A percentile compares a stretch with the other conserved stretches of the same genome.
Evolutionary conservation across 1,284 basidiomycete genomes (phyloP).

Genomic region (Boletus smithii): DNA sequence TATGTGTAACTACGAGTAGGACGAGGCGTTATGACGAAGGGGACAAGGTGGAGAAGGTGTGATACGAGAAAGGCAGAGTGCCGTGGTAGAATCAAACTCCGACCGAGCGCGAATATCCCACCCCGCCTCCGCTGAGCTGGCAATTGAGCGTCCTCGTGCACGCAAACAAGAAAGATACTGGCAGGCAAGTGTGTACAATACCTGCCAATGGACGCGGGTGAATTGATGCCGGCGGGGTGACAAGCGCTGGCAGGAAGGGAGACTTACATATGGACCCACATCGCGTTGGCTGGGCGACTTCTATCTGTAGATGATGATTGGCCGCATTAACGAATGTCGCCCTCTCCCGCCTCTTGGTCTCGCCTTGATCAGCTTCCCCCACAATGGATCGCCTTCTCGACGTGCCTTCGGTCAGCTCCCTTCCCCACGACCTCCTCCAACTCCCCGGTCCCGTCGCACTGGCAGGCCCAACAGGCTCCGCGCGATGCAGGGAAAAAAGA

Average conservation of each 20-base stretch:
- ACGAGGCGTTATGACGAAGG: constrained; percentile 30
- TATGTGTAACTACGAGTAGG: constrained; percentile 22
- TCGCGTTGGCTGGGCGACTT: constrained; percentile 10
- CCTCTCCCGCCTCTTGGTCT: neutral
- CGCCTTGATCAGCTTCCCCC: neutral
- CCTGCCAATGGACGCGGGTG: neutral
- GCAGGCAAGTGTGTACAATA: neutral
- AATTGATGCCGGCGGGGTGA: constrained; percentile 17
- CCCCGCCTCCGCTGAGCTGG: constrained; percentile 5
- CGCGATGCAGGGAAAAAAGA: constrained; percentile 29
- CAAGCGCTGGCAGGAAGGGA: neutral
- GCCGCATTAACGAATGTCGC: constrained; percentile 8
- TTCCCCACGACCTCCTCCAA: constrained; percentile 11
- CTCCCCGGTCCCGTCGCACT: constrained; percentile 27
- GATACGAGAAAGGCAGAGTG: constrained; percentile 31
- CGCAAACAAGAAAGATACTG: neutral
- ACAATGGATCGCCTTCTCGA: constrained; percentile 11
- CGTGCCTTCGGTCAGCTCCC: neutral
- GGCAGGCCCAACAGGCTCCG: constrained; percentile 8
- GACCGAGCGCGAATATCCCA: constrained; percentile 33
- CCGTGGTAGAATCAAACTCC: constrained; percentile 35
- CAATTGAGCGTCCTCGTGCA: neutral
- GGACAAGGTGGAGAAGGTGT: constrained; percentile 38
- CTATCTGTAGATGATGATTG: constrained; percentile 15
- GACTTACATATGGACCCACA: constrained; percentile 12